Conservation (phyloP, 176 grass and related monocot genomes). For the Carex cristatella region DNA sequence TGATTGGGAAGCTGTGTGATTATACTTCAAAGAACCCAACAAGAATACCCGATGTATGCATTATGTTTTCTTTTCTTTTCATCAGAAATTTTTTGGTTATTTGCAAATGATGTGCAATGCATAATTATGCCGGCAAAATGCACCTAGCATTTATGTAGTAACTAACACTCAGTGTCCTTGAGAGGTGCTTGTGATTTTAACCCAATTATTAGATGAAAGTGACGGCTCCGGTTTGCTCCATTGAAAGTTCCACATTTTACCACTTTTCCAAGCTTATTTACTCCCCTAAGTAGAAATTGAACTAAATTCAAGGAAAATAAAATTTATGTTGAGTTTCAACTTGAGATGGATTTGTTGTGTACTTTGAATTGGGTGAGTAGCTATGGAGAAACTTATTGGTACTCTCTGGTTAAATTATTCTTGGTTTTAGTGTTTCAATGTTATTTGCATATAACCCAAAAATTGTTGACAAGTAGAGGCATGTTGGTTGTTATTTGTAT, state of each 20-base stretch:
- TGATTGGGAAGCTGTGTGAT: constrained; percentile 85
- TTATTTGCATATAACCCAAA: background rate
- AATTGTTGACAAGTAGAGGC: background rate
- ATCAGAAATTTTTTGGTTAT: background rate
- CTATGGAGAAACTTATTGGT: background rate
- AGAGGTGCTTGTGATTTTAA: background rate
- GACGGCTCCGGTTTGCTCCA: background rate
- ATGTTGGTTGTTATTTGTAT: background rate
- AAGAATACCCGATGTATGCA: constrained; percentile 73
- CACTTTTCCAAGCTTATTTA: background rate
- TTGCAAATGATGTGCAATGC: background rate
- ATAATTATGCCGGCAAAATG: background rate
- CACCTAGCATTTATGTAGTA: background rate
- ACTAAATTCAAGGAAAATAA: background rate
- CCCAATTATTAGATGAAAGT: background rate
- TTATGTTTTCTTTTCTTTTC: background rate
- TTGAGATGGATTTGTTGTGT: background rate
- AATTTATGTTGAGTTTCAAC: background rate
- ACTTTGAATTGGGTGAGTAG: background rate
- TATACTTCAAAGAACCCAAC: constrained; percentile 79
- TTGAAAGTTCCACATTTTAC: background rate
- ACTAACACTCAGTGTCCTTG: background rate
- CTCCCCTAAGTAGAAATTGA: background rate
- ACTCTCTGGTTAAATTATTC: background rate
- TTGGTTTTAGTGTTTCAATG: background rate